Evolutionary conservation across 768 basidiomycete species (phyloP).

Genomic region (Rhodosporidiobolus odoratus): DNA sequence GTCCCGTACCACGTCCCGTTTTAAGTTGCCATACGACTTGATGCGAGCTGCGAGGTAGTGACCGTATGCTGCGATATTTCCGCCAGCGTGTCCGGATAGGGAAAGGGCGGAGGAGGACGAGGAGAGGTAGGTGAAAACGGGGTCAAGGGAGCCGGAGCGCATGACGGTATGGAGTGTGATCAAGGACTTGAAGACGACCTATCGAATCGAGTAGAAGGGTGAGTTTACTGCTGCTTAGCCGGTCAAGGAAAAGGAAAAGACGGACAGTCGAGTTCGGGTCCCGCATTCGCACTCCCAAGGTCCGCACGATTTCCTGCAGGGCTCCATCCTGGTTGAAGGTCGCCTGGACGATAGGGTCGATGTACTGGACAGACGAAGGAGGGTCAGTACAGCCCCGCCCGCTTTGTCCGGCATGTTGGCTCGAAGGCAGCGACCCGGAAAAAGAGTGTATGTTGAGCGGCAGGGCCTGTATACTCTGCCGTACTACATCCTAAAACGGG

Average conservation of each 20-base stretch:
- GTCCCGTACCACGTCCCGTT: constrained; percentile 88
- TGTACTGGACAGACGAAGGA: constrained; percentile 59
- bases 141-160: constrained; percentile 91
- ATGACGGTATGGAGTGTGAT: constrained; percentile 96
- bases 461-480: too few species aligned
- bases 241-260: not conserved
- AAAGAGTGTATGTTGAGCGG: too few species aligned
- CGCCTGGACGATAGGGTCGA: constrained; percentile 91
- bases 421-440: too few species aligned
- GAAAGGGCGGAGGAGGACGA: constrained; percentile 44
- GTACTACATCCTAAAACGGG: too few species aligned
- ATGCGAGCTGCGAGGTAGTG: constrained; percentile 83
- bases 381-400: not conserved
- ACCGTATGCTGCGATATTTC: constrained; percentile 83
- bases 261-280: constrained; percentile 88
- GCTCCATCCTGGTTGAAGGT: constrained; percentile 96
- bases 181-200: constrained; percentile 98
- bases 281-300: constrained; percentile 72
- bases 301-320: constrained; percentile 85
- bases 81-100: constrained; percentile 55
- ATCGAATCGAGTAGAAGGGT: not conserved
- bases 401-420: not conserved
- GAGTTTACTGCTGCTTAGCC: not conserved
- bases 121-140: constrained; percentile 76
- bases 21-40: constrained; percentile 76